phyloP scores from a whole-genome alignment of 805 yeast species.

The Debaryomyces castellii region DNA sequence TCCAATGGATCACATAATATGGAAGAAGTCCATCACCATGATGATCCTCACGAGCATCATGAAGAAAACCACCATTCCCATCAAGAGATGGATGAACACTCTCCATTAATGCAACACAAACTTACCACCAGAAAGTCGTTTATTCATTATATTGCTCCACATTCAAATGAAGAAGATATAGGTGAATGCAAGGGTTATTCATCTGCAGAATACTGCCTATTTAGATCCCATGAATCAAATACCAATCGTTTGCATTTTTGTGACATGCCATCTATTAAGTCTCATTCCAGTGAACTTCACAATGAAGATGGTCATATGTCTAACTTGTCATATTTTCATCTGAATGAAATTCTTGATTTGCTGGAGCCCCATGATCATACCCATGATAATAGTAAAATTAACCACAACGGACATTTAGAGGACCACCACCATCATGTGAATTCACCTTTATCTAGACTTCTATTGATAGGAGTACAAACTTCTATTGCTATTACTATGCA shows the following conservation, averaged over 20 bases:
- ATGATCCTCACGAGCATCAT: slow-evolving; percentile 10
- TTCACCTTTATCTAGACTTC: slow-evolving; percentile 73
- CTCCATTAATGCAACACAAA: slow-evolving; percentile 13
- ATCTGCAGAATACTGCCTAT: slow-evolving; percentile 37
- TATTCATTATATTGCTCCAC: slow-evolving; percentile 24
- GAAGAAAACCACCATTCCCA: background rate
- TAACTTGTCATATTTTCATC: background rate
- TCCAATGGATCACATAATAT: background rate
- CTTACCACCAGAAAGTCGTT: slow-evolving; percentile 19
- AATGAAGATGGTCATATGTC: background rate
- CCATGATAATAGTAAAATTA: background rate
- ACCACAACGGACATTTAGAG: slow-evolving; percentile 26
- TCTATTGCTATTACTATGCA: slow-evolving; percentile 84
- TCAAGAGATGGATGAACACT: slow-evolving; percentile 15
- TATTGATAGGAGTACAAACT: slow-evolving; percentile 89
- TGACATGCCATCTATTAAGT: slow-evolving; percentile 34
- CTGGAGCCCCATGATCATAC: too few species aligned
- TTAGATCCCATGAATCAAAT: slow-evolving; percentile 4
- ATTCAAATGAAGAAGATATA: slow-evolving; percentile 15
- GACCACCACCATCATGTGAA: slow-evolving; percentile 80
- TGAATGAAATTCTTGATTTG: background rate
- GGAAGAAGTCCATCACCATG: background rate
- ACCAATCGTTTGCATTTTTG: slow-evolving; percentile 30
- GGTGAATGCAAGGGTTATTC: slow-evolving; percentile 53
- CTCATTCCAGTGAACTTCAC: background rate